Base-by-base conservation (phyloP, 2,329 filamentous ascomycete genomes). In the Colletotrichum camelliae region DNA sequence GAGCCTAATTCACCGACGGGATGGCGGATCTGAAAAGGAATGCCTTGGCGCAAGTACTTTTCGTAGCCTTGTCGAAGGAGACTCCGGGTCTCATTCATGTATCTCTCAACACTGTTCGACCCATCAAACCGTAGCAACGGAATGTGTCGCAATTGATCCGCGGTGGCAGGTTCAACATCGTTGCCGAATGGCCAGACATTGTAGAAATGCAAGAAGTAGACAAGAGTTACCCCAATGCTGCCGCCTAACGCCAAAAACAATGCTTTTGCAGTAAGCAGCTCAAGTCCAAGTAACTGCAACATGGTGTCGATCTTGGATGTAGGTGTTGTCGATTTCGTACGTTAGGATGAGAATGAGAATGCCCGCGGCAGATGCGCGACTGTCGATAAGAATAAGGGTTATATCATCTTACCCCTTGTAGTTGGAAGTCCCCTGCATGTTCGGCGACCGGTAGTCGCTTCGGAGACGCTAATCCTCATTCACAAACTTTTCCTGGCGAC, bases 51-150 rank as follows among this genome's bases (percentile, higher is more conserved):
- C 7, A 67, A 27, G n/a, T 67, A 67, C 3, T 67, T 67, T 7
- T 67, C 65, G 29, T 67, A 67, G 65, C 65, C 65, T 55, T 29
- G 24, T 18, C 31, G 10, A 16, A 67, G 39, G 13, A 67, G 65
- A 7, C 27, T 55, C n/a, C 43, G 39, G 4, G 65, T 67, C 18
- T 67, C 65, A 18, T 24, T 21, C n/a, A 55, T 31, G 8, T 67
- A 55, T 33, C 43, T 43, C 18, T 67, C 65, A 2, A 27, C 27
- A 21, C 12, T 55, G 13, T 67, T 67, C 2, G 39, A 55, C 21
- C 65, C 65, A 1, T 67, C 65, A 8, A 67, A 67, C 13, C n/a
- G 43, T 5, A 67, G 4, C n/a, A 29, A 12, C 4, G 65, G 65
- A 5, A 67, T 67, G n/a, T 67, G 65, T 18, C 43, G 39, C 6